These are phyloP conservation scores for Amoebophrya sp. DNA, from an alignment of 169 alveolate genomes.

Conservation along the genomic window DNA sequence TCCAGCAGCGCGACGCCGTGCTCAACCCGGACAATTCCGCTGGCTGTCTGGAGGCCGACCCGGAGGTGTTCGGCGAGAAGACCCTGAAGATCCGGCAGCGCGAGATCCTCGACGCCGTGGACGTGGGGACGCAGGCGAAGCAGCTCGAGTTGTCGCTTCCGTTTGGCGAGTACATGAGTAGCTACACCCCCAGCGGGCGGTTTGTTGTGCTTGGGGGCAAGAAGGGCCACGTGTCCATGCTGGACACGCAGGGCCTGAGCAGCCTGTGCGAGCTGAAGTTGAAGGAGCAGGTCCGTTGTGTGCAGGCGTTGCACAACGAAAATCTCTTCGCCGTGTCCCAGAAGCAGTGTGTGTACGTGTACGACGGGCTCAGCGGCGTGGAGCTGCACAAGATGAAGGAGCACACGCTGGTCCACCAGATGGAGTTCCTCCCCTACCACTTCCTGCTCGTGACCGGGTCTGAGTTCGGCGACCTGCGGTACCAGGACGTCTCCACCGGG, in stretches of 20 bases:
- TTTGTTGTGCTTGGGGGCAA: conserved; percentile 58
- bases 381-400: conserved; percentile 54
- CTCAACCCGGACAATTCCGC: background rate
- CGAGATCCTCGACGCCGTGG: background rate
- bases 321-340: conserved; percentile 60
- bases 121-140: conserved; percentile 33
- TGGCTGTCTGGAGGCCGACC: background rate
- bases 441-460: conserved; percentile 46
- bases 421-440: conserved; percentile 58
- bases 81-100: background rate
- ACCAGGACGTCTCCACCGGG: conserved; percentile 56
- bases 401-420: conserved; percentile 36
- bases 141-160: conserved; percentile 52
- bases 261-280: background rate
- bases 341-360: conserved; percentile 43
- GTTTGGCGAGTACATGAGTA: conserved; percentile 58
- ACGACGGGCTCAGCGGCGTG: conserved; percentile 49
- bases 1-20: background rate
- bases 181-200: conserved; percentile 58
- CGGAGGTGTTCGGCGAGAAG: background rate
- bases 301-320: conserved; percentile 57
- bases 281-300: conserved; percentile 53
- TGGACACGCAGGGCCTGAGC: background rate
- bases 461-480: conserved; percentile 45
- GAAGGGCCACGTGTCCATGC: conserved; percentile 16